phyloP scores from a whole-genome alignment of 1,139 yeast species.

The Debaryomycetaceae sp. region DNA sequence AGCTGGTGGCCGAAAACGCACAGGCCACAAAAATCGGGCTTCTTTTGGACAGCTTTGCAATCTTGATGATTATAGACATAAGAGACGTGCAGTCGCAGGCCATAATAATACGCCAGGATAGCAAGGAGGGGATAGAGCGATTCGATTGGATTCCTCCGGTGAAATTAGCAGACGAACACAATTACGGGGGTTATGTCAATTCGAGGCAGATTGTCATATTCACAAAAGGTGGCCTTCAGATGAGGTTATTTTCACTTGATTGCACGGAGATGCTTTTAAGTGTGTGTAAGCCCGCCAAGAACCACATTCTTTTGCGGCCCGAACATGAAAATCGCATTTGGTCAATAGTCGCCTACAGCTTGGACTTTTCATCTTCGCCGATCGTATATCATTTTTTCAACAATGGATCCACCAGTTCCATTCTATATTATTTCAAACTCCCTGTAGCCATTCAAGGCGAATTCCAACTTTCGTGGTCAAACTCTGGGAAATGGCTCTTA shows the following conservation, averaged over 20 bases:
- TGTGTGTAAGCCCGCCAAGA: slow-evolving; percentile 26
- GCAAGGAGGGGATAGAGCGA: slow-evolving; percentile 26
- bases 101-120: slow-evolving; percentile 25
- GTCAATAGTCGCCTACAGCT: slow-evolving; percentile 24
- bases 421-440: slow-evolving; percentile 20
- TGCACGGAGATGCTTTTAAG: slow-evolving; percentile 32
- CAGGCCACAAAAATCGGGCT: slow-evolving; percentile 25
- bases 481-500: slow-evolving; percentile 34
- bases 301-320: slow-evolving; percentile 16
- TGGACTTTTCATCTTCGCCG: slow-evolving; percentile 17
- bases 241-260: slow-evolving; percentile 37
- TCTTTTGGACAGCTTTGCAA: slow-evolving; percentile 16
- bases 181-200: slow-evolving; percentile 29
- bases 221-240: slow-evolving; percentile 23
- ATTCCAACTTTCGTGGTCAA: slow-evolving; percentile 29
- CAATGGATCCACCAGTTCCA: slow-evolving; percentile 28
- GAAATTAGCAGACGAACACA: slow-evolving; percentile 5
- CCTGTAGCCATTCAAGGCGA: slow-evolving; percentile 14
- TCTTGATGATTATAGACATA: slow-evolving; percentile 25
- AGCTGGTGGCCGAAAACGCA: slow-evolving; percentile 11
- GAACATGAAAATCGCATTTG: slow-evolving; percentile 19
- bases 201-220: slow-evolving; percentile 33
- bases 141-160: slow-evolving; percentile 36
- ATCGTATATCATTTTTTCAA: slow-evolving; percentile 33
- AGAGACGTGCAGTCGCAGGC: slow-evolving; percentile 19